Base-by-base conservation (phyloP, 2,329 filamentous ascomycete species). In the Talaromyces sp. region DNA sequence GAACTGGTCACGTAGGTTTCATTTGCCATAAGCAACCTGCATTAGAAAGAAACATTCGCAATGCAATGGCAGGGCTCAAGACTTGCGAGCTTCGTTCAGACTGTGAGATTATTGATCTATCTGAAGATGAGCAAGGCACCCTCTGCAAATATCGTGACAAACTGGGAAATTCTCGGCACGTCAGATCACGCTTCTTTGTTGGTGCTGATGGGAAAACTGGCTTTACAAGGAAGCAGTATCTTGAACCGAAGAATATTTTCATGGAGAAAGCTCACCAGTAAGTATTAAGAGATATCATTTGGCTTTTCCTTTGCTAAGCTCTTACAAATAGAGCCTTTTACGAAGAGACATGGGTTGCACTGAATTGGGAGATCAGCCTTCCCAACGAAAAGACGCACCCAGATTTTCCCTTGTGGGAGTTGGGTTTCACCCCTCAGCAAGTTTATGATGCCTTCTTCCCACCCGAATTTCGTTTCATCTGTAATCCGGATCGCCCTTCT, bases 361-460 rank as follows among this genome's bases (percentile, higher is more conserved):
- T 75, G 3, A 82, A 82, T 51, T 70, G 75, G 56, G 63, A 75
- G 20, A 68, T 82, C 20, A 64, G 64, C 1, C 55, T 75, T 0
- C 79, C 79, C 0, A 81, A 75, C 1, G 71, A 67, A 5, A 57
- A 77, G 24, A 73, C 75, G 0, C 80, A 82, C 57, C 79, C 79
- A 0, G 58, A 71, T 0, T 80, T 81, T 46, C 76, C 78, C 0
- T 64, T 81, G 2, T 82, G 79, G 79, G 53, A 71, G 3, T 60
- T 76, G 0, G 78, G 77, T 5, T 78, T 76, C 53, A 73, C 70
- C 0, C 76, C 79, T 3, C 67, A 78, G 43, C 56, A 77, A 17
- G 77, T 81, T 0, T 80, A 80, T 50, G 75, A 81, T 49, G 52
- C 74, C 1, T 81, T 78, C 58, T 82, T 76, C 62, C 79, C 79